Base-by-base conservation (phyloP, 1,139 yeast genomes). In the Spathaspora sp. region DNA sequence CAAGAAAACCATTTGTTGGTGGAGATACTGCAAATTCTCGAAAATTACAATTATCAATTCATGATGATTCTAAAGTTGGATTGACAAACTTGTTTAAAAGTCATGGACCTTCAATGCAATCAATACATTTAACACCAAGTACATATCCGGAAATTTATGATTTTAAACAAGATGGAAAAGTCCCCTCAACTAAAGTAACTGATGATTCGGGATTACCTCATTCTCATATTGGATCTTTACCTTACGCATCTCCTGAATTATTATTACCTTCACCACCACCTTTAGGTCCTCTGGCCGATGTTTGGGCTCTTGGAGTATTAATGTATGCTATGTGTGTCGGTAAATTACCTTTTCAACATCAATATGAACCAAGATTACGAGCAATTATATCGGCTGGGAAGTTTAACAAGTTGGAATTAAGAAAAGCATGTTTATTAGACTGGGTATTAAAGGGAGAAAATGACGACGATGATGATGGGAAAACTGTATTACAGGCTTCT, bases 231-330 rank as follows among this genome's bases (percentile, higher is more conserved):
- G 98, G 98, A 0, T 89, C 96, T 1, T 71, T 91, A 36, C 97
- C 97, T 0, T 91, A 89, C 61, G 96, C 97, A 0, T 80, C 96
- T 0, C 98, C 98, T 0, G 97, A 91, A 59, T 70, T 89, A 29
- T 69, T 90, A 44, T 70, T 74, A 37, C 84, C 88, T 1, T 72
- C 76, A 24, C 88, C 88, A 1, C 84, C 87, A 2, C 83, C 87
- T 2, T 71, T 86, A 47, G 85, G 87, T 0, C 87, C 90, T 0
- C 72, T 82, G 46, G 85, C 89, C 0, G 98, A 91, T 64, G 78
- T 88, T 9, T 91, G 97, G 97, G 95, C 97, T 0, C 73, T 87
- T 44, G 98, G 97, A 1, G 89, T 90, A 0, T 70, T 87, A 50
- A 56, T 86, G 9, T 89, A 81, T 61, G 82, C 95, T 1, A 78